A percentile compares a stretch with the other conserved stretches of the same genome.
These are phyloP conservation scores for Leptodermis oblonga DNA, from an alignment of 257 asterid species.

Conservation along the genomic window DNA sequence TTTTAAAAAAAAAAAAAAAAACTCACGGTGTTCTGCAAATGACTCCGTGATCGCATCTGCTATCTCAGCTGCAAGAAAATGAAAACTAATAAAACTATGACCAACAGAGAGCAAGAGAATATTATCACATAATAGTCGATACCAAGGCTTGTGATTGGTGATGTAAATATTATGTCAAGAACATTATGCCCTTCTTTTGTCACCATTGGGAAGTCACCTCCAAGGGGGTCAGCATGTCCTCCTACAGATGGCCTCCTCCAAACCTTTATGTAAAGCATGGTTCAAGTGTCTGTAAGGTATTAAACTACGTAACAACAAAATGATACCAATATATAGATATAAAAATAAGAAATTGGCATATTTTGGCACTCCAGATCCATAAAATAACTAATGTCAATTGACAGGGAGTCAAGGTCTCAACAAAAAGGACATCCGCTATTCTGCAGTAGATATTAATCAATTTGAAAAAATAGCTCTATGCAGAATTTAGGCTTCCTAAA, in stretches of 20 bases:
- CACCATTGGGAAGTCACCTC: slow-evolving; percentile 64
- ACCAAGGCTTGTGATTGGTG: slow-evolving; percentile 70
- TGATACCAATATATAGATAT: neutral
- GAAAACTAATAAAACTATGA: neutral
- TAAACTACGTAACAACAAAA: neutral
- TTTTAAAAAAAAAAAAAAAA: neutral
- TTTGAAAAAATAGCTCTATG: neutral
- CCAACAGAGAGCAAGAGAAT: slow-evolving; percentile 9
- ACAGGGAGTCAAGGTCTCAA: neutral
- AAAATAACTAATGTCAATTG: neutral
- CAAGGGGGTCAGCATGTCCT: slow-evolving; percentile 62
- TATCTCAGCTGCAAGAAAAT: slow-evolving; percentile 48
- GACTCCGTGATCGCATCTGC: slow-evolving; percentile 62
- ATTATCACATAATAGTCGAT: slow-evolving; percentile 14
- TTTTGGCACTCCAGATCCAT: neutral
- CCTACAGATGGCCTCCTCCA: slow-evolving; percentile 75
- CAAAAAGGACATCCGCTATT: neutral
- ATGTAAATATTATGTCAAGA: slow-evolving; percentile 67
- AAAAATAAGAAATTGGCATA: neutral
- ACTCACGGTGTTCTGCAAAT: slow-evolving; percentile 54
- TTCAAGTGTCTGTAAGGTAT: neutral
- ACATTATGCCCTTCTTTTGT: slow-evolving; percentile 68
- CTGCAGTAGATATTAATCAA: neutral
- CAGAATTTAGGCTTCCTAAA: neutral
- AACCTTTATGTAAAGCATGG: slow-evolving; percentile 32